phyloP scores from a whole-genome alignment of 345 rosid species.

The Rhodamnia argentea region DNA sequence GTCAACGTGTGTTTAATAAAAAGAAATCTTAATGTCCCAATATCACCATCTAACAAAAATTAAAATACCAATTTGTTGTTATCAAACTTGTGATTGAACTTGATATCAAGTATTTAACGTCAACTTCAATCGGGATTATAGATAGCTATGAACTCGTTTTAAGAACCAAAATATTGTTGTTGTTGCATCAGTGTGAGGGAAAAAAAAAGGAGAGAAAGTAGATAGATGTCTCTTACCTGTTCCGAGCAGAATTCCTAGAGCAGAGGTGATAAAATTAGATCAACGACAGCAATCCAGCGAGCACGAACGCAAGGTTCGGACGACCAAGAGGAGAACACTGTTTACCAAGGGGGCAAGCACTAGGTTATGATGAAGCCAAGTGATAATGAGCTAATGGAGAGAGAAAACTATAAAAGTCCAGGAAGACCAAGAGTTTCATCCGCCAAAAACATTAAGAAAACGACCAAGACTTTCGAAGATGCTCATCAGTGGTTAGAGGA shows the following conservation, averaged over 20 bases:
- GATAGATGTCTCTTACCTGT: background rate
- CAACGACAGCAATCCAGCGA: background rate
- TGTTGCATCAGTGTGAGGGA: background rate
- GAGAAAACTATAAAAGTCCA: background rate
- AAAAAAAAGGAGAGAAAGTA: background rate
- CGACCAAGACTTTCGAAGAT: background rate
- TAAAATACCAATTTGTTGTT: no score
- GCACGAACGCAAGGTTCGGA: background rate
- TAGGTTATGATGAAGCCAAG: background rate
- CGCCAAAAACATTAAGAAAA: no score
- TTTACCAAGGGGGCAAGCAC: background rate
- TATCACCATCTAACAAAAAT: background rate
- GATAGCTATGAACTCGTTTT: background rate
- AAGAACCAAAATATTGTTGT: background rate
- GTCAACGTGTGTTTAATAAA: background rate
- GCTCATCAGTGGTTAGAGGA: background rate
- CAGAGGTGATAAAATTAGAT: background rate
- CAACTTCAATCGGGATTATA: background rate
- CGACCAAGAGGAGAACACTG: background rate
- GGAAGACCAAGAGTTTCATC: background rate
- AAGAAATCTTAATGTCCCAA: background rate
- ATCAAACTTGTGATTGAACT: no score
- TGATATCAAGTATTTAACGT: background rate
- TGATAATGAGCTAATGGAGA: background rate
- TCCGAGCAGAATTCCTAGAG: background rate